A percentile compares a stretch with the other conserved stretches of the same genome.
These are phyloP conservation scores for Aspergillus bombycis DNA, from an alignment of 2,329 filamentous ascomycete species.

Conservation along the genomic window DNA sequence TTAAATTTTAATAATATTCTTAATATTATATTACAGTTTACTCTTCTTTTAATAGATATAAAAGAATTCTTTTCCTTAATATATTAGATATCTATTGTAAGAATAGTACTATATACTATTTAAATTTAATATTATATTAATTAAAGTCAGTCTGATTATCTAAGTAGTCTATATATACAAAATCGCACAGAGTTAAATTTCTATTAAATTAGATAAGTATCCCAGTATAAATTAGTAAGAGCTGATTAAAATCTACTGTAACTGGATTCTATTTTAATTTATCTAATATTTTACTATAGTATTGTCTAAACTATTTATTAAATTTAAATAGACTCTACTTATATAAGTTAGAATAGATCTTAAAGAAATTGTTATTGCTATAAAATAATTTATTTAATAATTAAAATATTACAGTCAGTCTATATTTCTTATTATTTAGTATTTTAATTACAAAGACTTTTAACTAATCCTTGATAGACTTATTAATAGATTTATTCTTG, in stretches of 20 bases:
- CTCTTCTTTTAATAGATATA: background rate
- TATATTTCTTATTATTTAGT: background rate
- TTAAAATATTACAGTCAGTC: background rate
- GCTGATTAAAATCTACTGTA: background rate
- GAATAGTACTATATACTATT: background rate
- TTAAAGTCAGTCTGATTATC: background rate
- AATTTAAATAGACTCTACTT: background rate
- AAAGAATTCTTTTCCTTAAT: background rate
- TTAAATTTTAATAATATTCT: no score
- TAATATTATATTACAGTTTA: background rate
- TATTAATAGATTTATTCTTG: no score
- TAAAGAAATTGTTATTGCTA: background rate
- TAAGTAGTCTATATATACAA: background rate
- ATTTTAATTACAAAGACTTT: background rate
- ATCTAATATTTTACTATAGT: background rate
- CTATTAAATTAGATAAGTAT: background rate
- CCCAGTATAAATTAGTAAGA: background rate
- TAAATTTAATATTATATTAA: background rate
- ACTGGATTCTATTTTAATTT: background rate
- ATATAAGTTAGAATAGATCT: background rate
- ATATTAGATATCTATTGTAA: background rate
- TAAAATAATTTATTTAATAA: background rate
- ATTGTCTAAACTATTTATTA: background rate
- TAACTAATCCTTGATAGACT: background rate
- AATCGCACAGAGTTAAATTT: background rate